A percentile compares a stretch with the other conserved stretches of the same genome.
Conservation (phyloP, 139 green algal genomes). For the Asterochloris sp. region DNA sequence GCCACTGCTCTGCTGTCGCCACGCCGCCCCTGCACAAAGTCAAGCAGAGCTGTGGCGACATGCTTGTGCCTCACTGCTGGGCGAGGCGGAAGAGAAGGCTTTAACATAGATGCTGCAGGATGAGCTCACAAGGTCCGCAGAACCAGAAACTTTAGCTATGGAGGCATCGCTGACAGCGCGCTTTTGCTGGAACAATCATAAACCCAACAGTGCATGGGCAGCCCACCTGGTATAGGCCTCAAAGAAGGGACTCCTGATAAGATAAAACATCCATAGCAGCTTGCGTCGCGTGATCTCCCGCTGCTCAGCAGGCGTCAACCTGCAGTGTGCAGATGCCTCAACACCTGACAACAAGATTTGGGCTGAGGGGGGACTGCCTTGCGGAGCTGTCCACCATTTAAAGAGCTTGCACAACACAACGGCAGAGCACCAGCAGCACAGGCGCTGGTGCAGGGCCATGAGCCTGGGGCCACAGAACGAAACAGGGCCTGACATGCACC, state of each 20-base stretch:
- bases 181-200: not conserved
- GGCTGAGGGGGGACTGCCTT: no score
- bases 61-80: not conserved
- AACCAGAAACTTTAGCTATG: not conserved
- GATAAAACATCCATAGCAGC: slow-evolving; percentile 47
- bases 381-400: no score
- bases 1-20: slow-evolving; percentile 5
- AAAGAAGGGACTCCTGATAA: slow-evolving; percentile 57
- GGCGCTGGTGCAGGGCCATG: no score
- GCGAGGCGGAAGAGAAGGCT: not conserved
- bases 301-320: slow-evolving; percentile 34
- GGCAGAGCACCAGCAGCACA: no score
- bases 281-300: slow-evolving; percentile 31
- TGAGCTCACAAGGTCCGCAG: not conserved
- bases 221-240: slow-evolving; percentile 33
- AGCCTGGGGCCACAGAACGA: no score
- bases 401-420: no score
- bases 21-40: slow-evolving; percentile 23
- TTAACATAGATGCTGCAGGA: no score
- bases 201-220: not conserved
- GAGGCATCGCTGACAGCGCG: not conserved
- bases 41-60: not conserved
- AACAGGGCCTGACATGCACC: no score
- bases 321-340: slow-evolving; percentile 1
- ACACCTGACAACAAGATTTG: not conserved